These are phyloP conservation scores for Cordia subcordata DNA, from an alignment of 257 asterid genomes.

Conservation along the genomic window DNA sequence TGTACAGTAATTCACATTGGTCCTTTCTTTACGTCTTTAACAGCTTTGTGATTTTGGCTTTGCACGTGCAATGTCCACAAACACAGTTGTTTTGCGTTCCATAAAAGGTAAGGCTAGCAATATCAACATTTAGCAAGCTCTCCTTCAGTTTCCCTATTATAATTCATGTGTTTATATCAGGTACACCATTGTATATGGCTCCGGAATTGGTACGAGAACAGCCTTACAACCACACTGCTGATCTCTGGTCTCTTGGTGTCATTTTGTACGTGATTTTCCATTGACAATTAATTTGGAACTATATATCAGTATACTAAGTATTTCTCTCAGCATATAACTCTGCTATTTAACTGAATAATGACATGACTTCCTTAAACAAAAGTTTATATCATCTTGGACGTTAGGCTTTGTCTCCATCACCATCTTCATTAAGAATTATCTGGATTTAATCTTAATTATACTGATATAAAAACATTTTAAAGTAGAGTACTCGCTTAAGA, in stretches of 20 bases:
- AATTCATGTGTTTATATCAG: conserved; percentile 34
- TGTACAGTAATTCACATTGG: neutral
- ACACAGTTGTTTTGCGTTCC: conserved; percentile 91
- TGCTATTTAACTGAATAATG: too few relatives aligned
- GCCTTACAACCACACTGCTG: conserved; percentile 99
- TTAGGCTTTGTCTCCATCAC: too few relatives aligned
- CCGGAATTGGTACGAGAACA: conserved; percentile 99
- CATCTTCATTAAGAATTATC: too few relatives aligned
- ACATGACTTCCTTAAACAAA: too few relatives aligned
- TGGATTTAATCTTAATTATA: too few relatives aligned
- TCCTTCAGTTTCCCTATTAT: conserved; percentile 18
- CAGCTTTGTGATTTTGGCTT: conserved; percentile 97
- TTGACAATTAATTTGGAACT: neutral
- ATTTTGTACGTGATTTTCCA: conserved; percentile 60
- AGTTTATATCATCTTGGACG: too few relatives aligned
- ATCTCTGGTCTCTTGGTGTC: conserved; percentile 99
- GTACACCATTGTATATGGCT: conserved; percentile 99
- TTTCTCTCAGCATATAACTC: too few relatives aligned
- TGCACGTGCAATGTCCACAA: conserved; percentile 98
- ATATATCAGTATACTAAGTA: neutral
- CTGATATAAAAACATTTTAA: too few relatives aligned
- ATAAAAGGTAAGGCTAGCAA: conserved; percentile 63
- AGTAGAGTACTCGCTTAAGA: too few relatives aligned
- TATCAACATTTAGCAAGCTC: conserved; percentile 4
- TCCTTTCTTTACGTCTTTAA: conserved; percentile 20